Percentiles rank a stretch among this genome's conserved stretches.
These are phyloP conservation scores for Taphrina populina DNA, from an alignment of 1,139 yeast genomes.

Conservation along the genomic window DNA sequence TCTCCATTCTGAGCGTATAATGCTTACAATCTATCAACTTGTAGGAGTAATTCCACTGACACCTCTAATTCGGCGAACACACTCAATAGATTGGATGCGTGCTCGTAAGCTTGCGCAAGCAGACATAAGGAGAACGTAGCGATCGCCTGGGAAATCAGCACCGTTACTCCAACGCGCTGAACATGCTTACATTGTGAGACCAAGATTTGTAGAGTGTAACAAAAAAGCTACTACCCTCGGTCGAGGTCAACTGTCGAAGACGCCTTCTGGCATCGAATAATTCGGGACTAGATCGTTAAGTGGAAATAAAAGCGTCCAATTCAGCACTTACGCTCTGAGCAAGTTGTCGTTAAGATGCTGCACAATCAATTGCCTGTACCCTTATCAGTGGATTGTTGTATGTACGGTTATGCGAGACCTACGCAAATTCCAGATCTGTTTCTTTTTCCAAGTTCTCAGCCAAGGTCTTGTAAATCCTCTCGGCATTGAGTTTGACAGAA, in stretches of 20 bases:
- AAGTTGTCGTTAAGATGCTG: constrained; percentile 84
- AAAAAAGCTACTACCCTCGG: constrained; percentile 65
- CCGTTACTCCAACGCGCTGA: background rate
- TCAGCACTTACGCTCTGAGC: constrained; percentile 82
- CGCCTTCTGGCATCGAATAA: constrained; percentile 27
- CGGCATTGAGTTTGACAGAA: constrained; percentile 78
- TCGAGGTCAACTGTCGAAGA: constrained; percentile 12
- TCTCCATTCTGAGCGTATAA: background rate
- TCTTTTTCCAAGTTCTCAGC: constrained; percentile 70
- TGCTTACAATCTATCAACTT: constrained; percentile 60
- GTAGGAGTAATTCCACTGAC: constrained; percentile 67
- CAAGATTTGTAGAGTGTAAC: constrained; percentile 80
- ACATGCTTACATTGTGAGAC: constrained; percentile 61
- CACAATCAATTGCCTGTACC: constrained; percentile 46
- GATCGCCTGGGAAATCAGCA: constrained; percentile 51
- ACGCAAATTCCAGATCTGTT: constrained; percentile 69
- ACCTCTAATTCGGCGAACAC: constrained; percentile 73
- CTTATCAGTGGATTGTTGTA: background rate
- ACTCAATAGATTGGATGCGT: constrained; percentile 78
- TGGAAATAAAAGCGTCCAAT: constrained; percentile 38
- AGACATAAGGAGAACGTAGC: constrained; percentile 84
- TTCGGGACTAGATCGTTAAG: constrained; percentile 6
- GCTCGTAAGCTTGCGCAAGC: constrained; percentile 82
- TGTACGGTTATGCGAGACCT: constrained; percentile 52
- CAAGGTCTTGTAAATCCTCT: constrained; percentile 74